A percentile compares a stretch with the other conserved stretches of the same genome.
These are phyloP conservation scores for Astragalus glycyphyllos DNA, from an alignment of 306 rosid genomes.

Conservation along the genomic window DNA sequence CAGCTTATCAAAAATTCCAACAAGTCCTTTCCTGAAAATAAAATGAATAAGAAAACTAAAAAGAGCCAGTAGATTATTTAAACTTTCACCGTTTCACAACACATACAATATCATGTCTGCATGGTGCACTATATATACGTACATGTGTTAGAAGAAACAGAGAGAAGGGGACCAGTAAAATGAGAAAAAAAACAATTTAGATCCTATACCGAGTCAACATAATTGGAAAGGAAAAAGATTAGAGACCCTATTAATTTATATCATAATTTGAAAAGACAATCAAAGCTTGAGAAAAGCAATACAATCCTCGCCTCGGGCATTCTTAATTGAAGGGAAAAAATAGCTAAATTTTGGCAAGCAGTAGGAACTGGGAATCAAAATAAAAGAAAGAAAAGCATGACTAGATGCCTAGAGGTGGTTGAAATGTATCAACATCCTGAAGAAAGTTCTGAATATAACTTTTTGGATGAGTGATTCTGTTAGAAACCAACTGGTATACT, in stretches of 20 bases:
- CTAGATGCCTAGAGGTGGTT: conserved; percentile 12
- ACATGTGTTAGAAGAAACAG: conserved; percentile 1
- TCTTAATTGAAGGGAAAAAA: background rate
- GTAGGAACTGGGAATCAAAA: background rate
- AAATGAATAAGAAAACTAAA: conserved; percentile 36
- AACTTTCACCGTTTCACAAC: background rate
- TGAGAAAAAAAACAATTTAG: background rate
- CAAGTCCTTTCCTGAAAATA: conserved; percentile 79
- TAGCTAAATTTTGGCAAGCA: conserved; percentile 17
- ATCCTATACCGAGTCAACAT: background rate
- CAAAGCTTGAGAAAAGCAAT: conserved; percentile 17
- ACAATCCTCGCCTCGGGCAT: background rate
- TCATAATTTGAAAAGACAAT: background rate
- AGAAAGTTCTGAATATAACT: background rate
- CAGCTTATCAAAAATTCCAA: conserved; percentile 74
- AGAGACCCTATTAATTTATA: background rate
- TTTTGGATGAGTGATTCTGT: no score
- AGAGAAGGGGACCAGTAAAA: background rate
- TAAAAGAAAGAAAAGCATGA: conserved; percentile 19
- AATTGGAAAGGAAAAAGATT: background rate
- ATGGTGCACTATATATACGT: conserved; percentile 1
- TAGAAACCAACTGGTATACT: no score
- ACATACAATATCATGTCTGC: background rate
- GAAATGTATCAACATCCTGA: background rate
- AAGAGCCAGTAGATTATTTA: background rate